Base-by-base conservation (phyloP, 1,139 yeast species). In the Lodderomyces beijingensis region DNA sequence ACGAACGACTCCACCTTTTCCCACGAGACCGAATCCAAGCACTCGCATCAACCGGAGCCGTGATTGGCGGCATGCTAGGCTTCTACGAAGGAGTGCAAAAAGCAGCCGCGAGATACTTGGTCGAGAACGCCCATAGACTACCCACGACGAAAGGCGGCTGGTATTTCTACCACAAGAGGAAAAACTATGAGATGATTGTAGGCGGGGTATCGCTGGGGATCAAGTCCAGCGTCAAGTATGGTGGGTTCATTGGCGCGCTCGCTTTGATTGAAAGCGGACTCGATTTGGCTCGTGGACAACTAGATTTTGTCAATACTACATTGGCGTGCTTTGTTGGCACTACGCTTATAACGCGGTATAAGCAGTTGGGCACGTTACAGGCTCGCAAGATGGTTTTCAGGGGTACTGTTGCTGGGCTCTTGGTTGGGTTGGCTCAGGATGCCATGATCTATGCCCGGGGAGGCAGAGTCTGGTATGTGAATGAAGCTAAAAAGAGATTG, bases 121-220 rank as follows among this genome's bases (percentile, higher is more conserved):
- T 89, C 1, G 88, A 84, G 44, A 86, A 86, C 49, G 84, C 93
- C 9, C 95, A 86, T 50, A 57, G 95, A 30, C 61, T 87, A 40
- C 95, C 95, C 3, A 66, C 61, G 15, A 79, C 83, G 1, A 83
- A 79, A 35, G 91, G 88, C 21, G 93, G 91, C 0, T 86, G 95
- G 95, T 87, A 83, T 52, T 83, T 82, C 51, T 86, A 87, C 57
- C 94, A 86, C 56, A 86, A 84, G 56, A 72, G 87, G 44, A 86
- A 85, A 60, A 83, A 84, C 55, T 84, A 84, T 53, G 83, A 81
- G 27, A 77, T 86, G 60, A 57, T 83, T 26, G 65, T 74, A 35
- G 62, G 61, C 16, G 86, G 84, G 0, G 55, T 74, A 42, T 59
- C 57, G 11, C 41, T 49, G 10, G 84, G 79, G 0, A 40, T 69